Evolutionary conservation across 306 rosid species (phyloP).

Genomic region (Dalbergia cochinchinensis): DNA sequence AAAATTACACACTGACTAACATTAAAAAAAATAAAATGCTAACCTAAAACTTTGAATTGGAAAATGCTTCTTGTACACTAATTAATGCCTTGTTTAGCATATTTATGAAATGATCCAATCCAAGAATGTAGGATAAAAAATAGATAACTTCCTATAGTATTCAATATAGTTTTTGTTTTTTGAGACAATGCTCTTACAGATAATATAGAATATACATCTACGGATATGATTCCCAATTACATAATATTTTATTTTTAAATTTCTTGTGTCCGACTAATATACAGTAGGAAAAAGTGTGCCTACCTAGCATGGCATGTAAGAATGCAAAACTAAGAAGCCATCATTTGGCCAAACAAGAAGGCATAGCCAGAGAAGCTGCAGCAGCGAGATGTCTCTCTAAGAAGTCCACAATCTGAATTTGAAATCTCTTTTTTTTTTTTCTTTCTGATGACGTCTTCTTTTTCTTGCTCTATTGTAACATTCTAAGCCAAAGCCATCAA

Average conservation of each 20-base stretch:
- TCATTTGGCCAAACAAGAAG: constrained; percentile 17
- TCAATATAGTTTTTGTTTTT: too few relatives aligned
- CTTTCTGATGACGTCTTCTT: too few relatives aligned
- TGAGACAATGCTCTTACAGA: too few relatives aligned
- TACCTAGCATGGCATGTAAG: constrained; percentile 28
- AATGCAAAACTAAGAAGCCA: not conserved
- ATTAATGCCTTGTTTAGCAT: too few relatives aligned
- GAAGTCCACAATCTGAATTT: not conserved
- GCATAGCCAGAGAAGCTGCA: constrained; percentile 18
- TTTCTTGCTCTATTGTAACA: constrained; percentile 33
- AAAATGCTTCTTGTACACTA: too few relatives aligned
- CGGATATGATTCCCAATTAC: not conserved
- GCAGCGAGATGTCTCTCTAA: constrained; percentile 3
- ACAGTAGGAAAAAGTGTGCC: not conserved
- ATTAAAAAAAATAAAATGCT: too few relatives aligned
- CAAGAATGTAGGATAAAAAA: too few relatives aligned
- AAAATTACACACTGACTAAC: too few relatives aligned
- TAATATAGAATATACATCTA: too few relatives aligned
- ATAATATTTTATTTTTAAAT: not conserved
- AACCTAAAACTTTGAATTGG: too few relatives aligned
- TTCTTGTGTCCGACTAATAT: not conserved
- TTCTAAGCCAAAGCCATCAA: constrained; percentile 42
- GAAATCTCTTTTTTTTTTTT: not conserved
- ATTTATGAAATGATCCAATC: too few relatives aligned
- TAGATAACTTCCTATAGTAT: too few relatives aligned